Evolutionary conservation across 768 basidiomycete genomes (phyloP).

Genomic region (Agrocybe praecox): DNA sequence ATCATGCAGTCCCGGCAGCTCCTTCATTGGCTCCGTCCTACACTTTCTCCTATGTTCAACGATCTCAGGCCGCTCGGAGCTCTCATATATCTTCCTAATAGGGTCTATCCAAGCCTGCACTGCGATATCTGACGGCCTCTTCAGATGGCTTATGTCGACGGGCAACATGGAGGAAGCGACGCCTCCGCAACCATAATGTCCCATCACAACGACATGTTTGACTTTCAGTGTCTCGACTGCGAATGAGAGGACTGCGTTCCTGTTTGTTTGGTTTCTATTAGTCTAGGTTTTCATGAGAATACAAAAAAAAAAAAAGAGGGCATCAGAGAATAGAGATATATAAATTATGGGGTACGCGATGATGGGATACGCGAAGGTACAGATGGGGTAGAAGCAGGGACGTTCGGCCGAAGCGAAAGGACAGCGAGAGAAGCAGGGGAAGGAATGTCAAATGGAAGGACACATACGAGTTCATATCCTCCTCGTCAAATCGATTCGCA

Average conservation of each 20-base stretch:
- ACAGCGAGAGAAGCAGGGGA: no score
- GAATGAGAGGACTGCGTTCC: slow-evolving; percentile 30
- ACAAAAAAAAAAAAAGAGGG: not conserved
- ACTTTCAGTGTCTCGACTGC: slow-evolving; percentile 29
- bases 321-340: not conserved
- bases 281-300: no score
- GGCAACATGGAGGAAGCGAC: slow-evolving; percentile 29
- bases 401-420: no score
- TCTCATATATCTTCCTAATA: slow-evolving; percentile 38
- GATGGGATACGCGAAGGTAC: no score
- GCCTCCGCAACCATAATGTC: slow-evolving; percentile 34
- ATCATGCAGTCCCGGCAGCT: slow-evolving; percentile 26
- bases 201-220: slow-evolving; percentile 31
- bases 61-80: slow-evolving; percentile 30
- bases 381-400: no score
- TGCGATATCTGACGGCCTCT: slow-evolving; percentile 26
- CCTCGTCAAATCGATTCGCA: slow-evolving; percentile 32
- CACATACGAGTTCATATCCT: slow-evolving; percentile 29
- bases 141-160: not conserved
- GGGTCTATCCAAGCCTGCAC: slow-evolving; percentile 42
- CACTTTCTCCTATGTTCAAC: slow-evolving; percentile 28
- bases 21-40: slow-evolving; percentile 12
- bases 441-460: not conserved
- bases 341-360: no score
- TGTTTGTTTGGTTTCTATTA: no score